A percentile compares a stretch with the other conserved stretches of the same genome.
Evolutionary conservation across 768 basidiomycete genomes (phyloP).

Genomic region (Tephrocybe sp.): DNA sequence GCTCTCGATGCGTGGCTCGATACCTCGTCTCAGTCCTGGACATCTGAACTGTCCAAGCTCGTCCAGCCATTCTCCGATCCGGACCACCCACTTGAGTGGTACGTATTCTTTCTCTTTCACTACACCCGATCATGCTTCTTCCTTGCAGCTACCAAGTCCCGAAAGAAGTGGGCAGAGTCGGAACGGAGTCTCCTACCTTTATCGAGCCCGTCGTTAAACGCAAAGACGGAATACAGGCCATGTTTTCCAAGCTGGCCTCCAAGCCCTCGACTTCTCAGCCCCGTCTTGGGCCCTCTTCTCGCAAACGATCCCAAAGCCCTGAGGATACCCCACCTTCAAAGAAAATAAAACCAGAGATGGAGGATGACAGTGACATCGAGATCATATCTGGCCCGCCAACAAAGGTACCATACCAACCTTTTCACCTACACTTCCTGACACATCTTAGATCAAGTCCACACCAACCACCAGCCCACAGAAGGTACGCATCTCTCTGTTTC

Average conservation of each 20-base stretch:
- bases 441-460: not conserved
- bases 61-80: slow-evolving; percentile 59
- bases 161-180: slow-evolving; percentile 89
- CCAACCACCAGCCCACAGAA: not conserved
- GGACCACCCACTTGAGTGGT: slow-evolving; percentile 67
- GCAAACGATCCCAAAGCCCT: slow-evolving; percentile 7
- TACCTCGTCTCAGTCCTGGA: slow-evolving; percentile 68
- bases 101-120: slow-evolving; percentile 16
- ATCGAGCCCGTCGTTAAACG: slow-evolving; percentile 77
- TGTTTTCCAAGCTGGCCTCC: slow-evolving; percentile 67
- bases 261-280: not conserved
- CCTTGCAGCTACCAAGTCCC: slow-evolving; percentile 78
- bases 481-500: slow-evolving; percentile 6
- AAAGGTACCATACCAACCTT: slow-evolving; percentile 1
- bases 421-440: not conserved
- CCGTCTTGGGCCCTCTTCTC: not conserved
- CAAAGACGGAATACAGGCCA: slow-evolving; percentile 83
- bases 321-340: not conserved
- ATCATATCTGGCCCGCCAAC: not conserved
- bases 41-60: slow-evolving; percentile 53
- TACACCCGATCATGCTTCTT: not conserved
- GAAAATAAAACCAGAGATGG: slow-evolving; percentile 1
- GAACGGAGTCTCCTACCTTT: slow-evolving; percentile 78
- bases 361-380: slow-evolving; percentile 2
- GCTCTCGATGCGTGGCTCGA: slow-evolving; percentile 81